Evolutionary conservation across 2,329 filamentous ascomycete species (phyloP), one percentile per base, ranked within the genome.

Genomic region (Periconia sp.): DNA sequence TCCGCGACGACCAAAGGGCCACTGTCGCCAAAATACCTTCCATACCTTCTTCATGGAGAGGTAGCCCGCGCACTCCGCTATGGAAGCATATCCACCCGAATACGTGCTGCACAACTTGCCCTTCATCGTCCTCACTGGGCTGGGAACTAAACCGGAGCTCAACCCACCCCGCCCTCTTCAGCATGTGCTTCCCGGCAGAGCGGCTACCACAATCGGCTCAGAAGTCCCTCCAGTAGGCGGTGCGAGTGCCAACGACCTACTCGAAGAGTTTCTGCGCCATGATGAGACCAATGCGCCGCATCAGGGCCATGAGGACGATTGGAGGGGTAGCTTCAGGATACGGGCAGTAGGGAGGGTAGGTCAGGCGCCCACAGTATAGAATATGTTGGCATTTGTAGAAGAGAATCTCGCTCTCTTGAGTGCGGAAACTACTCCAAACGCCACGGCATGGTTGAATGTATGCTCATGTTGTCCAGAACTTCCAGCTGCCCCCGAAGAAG

Each of bases 51-150:
- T 40, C 49, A 68, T 68, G 64, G 63, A 59, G 49, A 54, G 55
- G 52, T 61, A 61, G 59, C 52, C 34, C 36, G 37, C 44, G 52
- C 57, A 23, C 36, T 21, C 50, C 52, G 57, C 48, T 30, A 94
- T 94, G 89, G 87, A 94, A 71, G 88, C 82, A 59, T 92, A 90
- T 72, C 87, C 88, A 40, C 69, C 75, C 45, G 87, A 86, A 70
- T 95, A 92, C 75, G 78, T 95, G 69, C 83, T 86, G 67, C 91
- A 94, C 73, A 95, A 94, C 72, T 80, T 95, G 59, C 92, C 92
- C 24, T 80, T 96, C 43, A 74, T 97, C 48, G 77, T 95, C 33
- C 81, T 95, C 23, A 90, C 90, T 25, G 94, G 92, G 10, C 79
- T 96, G 23, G 73, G 70, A 15, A 54, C 56, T 8, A 44, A 36